Evolutionary conservation across 1,284 basidiomycete species (phyloP), one percentile per base, ranked within the genome.

Genomic region (Fomitiporia mediterranea): DNA sequence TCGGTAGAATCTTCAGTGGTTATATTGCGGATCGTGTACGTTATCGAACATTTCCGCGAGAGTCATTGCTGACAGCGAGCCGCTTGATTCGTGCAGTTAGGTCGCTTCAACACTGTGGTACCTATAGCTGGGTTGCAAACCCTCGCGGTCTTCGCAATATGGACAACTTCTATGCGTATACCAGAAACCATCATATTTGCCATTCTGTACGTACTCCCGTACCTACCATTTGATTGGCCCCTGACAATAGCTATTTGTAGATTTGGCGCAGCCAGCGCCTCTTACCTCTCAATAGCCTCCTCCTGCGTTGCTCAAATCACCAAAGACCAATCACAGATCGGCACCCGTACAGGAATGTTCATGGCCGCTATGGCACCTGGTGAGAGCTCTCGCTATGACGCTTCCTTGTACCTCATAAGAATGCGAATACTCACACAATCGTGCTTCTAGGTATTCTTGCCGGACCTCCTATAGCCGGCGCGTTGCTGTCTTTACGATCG

Each of bases 301-400:
- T 60, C 58, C 19, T 60, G 58, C 44, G 58, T 60, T 19, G 58
- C 58, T 15, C 54, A 56, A 25, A 60, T 60, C 27, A 60, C 58
- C 28, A 23, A 39, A 9, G 47, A 56, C 53, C 58, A 42, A 21
- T 53, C 58, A 7, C 58, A 46, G 39, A 60, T 60, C 6, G 58
- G 58, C 19, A 49, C 55, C 15, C 58, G 58, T 13, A 60, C 58
- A 11, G 58, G 58, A 13, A 60, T 60, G 58, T 60, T 60, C 43
- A 60, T 53, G 54, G 55, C 55, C 23, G 51, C 54, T 9, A 56
- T 60, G 55, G 54, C 58, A 21, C 58, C 58, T 4, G 58, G 55
- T 55, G 15, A 32, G 53, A 21, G 21, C 48, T 35, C 17, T 23
- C 46, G 5, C 46, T 32, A 17, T 28, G 30, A n/a, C 27, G 27